Evolutionary conservation across 805 yeast genomes (phyloP).

Genomic region (Schwanniomyces pseudopolymorphus): DNA sequence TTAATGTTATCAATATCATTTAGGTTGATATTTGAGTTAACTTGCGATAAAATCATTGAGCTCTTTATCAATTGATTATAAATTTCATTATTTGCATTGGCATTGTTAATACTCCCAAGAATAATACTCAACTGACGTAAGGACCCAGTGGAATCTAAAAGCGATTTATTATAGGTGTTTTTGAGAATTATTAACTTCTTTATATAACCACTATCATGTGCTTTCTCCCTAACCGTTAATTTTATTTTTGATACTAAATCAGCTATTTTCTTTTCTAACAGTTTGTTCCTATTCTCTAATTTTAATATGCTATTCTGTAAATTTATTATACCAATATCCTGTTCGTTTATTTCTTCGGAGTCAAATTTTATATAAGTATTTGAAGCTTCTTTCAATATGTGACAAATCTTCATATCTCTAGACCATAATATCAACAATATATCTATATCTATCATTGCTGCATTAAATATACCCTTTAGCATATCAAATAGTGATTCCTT

Average conservation of each 20-base stretch:
- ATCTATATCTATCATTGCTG: conserved; percentile 24
- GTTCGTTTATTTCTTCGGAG: conserved; percentile 16
- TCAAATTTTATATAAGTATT: conserved; percentile 21
- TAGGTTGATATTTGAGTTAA: conserved; percentile 27
- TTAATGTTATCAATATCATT: conserved; percentile 27
- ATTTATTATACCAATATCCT: conserved; percentile 31
- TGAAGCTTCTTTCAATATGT: conserved; percentile 8
- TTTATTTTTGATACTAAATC: conserved; percentile 16
- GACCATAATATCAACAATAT: conserved; percentile 26
- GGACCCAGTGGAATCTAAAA: conserved; percentile 15
- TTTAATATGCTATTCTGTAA: conserved; percentile 20
- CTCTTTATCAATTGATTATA: conserved; percentile 26
- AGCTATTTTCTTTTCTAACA: conserved; percentile 18
- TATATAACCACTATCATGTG: conserved; percentile 9
- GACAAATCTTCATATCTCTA: conserved; percentile 21
- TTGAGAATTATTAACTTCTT: conserved; percentile 16
- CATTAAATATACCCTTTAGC: conserved; percentile 6
- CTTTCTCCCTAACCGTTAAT: background rate
- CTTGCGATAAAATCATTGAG: conserved; percentile 20
- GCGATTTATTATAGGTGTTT: conserved; percentile 13
- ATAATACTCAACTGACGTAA: conserved; percentile 22
- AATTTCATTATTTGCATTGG: conserved; percentile 25
- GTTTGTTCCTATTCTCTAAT: conserved; percentile 15
- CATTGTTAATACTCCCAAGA: conserved; percentile 35
- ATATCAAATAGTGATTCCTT: conserved; percentile 9